Conservation (phyloP, 2,329 filamentous ascomycete species). For the Nemania diffusa region DNA sequence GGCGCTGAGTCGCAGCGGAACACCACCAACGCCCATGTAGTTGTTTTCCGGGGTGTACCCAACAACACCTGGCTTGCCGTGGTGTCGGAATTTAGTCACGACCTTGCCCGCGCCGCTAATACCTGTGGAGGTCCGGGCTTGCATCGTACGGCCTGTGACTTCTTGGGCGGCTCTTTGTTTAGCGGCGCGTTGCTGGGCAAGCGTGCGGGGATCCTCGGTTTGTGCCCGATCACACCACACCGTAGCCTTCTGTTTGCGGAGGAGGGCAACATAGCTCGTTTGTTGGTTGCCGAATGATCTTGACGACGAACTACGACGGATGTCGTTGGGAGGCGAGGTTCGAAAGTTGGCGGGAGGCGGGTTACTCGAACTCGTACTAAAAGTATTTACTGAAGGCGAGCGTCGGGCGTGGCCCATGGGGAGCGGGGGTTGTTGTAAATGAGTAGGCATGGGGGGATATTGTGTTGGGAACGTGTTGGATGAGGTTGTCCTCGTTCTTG, state of each 20-base stretch:
- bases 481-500: conserved; percentile 66
- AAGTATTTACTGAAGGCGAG: conserved; percentile 73
- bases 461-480: conserved; percentile 61
- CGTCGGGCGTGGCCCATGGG: conserved; percentile 58
- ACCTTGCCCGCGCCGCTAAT: conserved; percentile 72
- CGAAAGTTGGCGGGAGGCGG: conserved; percentile 68
- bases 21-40: conserved; percentile 78
- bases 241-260: conserved; percentile 96
- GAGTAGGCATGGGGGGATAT: conserved; percentile 46
- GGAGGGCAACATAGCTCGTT: conserved; percentile 91
- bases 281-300: conserved; percentile 73
- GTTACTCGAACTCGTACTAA: conserved; percentile 77
- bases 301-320: conserved; percentile 82
- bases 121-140: conserved; percentile 70
- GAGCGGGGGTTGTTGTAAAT: conserved; percentile 50
- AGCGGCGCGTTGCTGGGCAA: conserved; percentile 85
- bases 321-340: conserved; percentile 65
- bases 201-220: conserved; percentile 85
- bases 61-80: conserved; percentile 80
- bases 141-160: conserved; percentile 71
- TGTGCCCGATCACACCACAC: conserved; percentile 98
- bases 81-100: conserved; percentile 87
- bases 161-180: conserved; percentile 88
- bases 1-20: conserved; percentile 92
- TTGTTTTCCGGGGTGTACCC: conserved; percentile 83